A percentile compares a stretch with the other conserved stretches of the same genome.
phyloP scores from a whole-genome alignment of 2,329 filamentous ascomycete genomes.

The Dactylellina drechsleri region DNA sequence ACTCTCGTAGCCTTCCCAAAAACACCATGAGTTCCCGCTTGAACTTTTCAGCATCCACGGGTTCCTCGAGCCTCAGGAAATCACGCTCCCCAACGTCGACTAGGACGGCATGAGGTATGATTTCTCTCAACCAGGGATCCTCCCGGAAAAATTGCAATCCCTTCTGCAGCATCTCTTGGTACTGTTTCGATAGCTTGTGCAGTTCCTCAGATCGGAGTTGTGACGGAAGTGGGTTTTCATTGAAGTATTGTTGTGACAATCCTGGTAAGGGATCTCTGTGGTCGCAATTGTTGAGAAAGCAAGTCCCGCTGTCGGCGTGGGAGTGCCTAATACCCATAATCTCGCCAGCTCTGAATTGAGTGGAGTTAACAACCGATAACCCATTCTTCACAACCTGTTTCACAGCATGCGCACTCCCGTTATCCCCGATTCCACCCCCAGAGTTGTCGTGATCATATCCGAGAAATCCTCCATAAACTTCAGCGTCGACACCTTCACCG shows the following conservation, averaged over 20 bases:
- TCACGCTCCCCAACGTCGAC: constrained; percentile 57
- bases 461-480: constrained; percentile 54
- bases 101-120: constrained; percentile 40
- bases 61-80: constrained; percentile 53
- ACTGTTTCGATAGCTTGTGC: constrained; percentile 50
- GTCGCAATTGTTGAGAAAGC: constrained; percentile 34
- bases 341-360: constrained; percentile 57
- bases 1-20: constrained; percentile 54
- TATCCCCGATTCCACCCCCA: constrained; percentile 33
- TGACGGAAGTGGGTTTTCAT: constrained; percentile 55
- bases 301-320: constrained; percentile 55
- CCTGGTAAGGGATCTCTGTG: constrained; percentile 33
- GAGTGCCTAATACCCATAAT: constrained; percentile 55
- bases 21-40: constrained; percentile 54
- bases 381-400: constrained; percentile 46
- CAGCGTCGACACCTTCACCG: constrained; percentile 56
- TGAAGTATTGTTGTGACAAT: constrained; percentile 56
- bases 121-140: constrained; percentile 42
- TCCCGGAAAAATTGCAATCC: constrained; percentile 46
- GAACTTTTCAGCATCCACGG: constrained; percentile 49
- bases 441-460: constrained; percentile 47
- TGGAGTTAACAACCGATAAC: constrained; percentile 50
- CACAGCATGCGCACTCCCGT: constrained; percentile 40
- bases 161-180: constrained; percentile 41
- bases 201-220: constrained; percentile 38